Evolutionary conservation across 202 grass and related monocot genomes (phyloP).

Genomic region (Zoysia matrella): DNA sequence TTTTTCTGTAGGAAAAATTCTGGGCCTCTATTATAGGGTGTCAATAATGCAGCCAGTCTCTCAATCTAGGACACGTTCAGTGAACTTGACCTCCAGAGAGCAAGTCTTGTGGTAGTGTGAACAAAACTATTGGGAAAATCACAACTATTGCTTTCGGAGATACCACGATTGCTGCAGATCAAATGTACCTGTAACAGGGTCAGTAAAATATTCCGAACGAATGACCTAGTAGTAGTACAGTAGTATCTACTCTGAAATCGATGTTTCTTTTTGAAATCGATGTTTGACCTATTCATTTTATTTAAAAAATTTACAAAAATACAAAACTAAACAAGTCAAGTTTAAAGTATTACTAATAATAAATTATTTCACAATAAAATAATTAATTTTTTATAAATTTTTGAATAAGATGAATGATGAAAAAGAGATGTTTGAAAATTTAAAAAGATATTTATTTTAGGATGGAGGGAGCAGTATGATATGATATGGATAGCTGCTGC

Average conservation of each 20-base stretch:
- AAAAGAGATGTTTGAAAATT: too few relatives aligned
- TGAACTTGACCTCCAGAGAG: slow-evolving; percentile 10
- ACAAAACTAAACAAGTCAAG: too few relatives aligned
- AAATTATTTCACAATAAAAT: too few relatives aligned
- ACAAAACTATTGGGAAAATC: slow-evolving; percentile 10
- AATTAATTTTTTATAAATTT: too few relatives aligned
- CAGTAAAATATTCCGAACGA: slow-evolving; percentile 2
- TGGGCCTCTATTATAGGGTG: background rate
- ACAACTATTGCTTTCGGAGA: slow-evolving; percentile 23
- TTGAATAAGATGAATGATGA: too few relatives aligned
- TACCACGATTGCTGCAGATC: slow-evolving; percentile 27
- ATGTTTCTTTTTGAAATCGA: too few relatives aligned
- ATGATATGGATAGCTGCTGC: slow-evolving; percentile 7
- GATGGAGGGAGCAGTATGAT: background rate
- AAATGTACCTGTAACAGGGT: slow-evolving; percentile 7
- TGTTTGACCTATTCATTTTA: too few relatives aligned
- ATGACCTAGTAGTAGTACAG: too few relatives aligned
- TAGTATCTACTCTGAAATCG: too few relatives aligned
- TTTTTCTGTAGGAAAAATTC: background rate
- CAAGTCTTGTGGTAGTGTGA: background rate
- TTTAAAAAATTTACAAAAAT: too few relatives aligned
- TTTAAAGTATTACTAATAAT: too few relatives aligned
- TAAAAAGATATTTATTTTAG: too few relatives aligned
- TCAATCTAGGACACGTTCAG: slow-evolving; percentile 4
- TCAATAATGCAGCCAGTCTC: background rate